phyloP scores from a whole-genome alignment of 1,284 basidiomycete genomes.

The Rhodotorula sp. region DNA sequence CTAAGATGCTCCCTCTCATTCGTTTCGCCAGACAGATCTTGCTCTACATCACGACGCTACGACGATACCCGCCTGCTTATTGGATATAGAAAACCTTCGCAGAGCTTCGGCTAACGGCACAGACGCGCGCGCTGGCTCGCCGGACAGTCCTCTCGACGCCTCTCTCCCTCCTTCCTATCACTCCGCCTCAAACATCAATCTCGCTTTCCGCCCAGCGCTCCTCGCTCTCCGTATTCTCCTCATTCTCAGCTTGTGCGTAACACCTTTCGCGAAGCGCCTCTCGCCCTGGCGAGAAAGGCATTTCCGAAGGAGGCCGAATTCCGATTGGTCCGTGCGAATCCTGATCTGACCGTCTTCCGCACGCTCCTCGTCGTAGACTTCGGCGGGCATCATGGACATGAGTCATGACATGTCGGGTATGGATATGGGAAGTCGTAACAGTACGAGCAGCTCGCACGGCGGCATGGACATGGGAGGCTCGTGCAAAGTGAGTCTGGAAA shows the following conservation, averaged over 20 bases:
- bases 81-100: neutral
- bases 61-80: too few relatives aligned
- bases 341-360: too few relatives aligned
- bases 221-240: neutral
- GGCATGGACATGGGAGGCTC: conserved; percentile 9
- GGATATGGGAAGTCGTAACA: neutral
- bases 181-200: neutral
- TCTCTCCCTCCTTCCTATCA: conserved; percentile 2
- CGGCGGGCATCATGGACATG: neutral
- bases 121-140: neutral
- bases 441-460: neutral
- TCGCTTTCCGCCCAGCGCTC: neutral
- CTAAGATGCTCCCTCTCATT: too few relatives aligned
- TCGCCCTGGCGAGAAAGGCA: neutral
- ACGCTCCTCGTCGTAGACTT: neutral
- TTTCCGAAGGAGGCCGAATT: neutral
- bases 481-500: neutral
- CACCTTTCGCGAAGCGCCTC: neutral
- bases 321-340: neutral
- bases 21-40: too few relatives aligned
- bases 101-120: neutral
- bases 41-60: too few relatives aligned
- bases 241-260: neutral
- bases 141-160: neutral
- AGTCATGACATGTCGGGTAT: neutral